A percentile compares a stretch with the other conserved stretches of the same genome.
These are phyloP conservation scores for Mytilinidion resinicola DNA, from an alignment of 495 filamentous ascomycete genomes.

Conservation along the genomic window DNA sequence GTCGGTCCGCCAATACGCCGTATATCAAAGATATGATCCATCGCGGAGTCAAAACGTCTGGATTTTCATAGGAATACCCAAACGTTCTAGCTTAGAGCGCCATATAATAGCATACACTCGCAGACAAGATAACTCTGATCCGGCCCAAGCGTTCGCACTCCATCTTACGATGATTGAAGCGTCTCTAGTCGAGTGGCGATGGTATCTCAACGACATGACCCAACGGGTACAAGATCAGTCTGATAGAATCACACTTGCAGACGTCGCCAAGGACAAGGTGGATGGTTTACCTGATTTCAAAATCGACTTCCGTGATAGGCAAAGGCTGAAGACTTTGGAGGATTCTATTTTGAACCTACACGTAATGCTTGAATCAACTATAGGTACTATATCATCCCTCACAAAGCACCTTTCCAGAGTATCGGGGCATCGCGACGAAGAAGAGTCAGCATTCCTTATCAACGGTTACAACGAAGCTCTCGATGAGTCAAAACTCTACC, in stretches of 20 bases:
- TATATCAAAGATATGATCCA: background rate
- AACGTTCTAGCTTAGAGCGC: background rate
- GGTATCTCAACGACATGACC: background rate
- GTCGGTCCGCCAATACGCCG: background rate
- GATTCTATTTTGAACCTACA: background rate
- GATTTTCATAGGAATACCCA: background rate
- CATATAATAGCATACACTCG: background rate
- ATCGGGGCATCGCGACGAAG: background rate
- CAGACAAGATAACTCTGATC: background rate
- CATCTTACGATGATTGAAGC: background rate
- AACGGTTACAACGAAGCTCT: background rate
- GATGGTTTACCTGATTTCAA: constrained; percentile 2
- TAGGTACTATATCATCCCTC: background rate
- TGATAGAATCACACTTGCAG: background rate
- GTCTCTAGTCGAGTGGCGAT: background rate
- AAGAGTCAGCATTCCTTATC: background rate
- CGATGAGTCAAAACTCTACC: background rate
- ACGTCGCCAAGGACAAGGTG: constrained; percentile 1
- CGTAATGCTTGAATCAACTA: background rate
- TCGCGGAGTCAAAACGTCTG: background rate
- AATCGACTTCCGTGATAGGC: background rate
- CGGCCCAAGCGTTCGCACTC: background rate
- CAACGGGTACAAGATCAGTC: background rate
- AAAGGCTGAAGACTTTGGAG: background rate
- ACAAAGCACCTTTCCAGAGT: background rate